Conservation (phyloP, 129 eudicot species). For the Glebionis coronaria region DNA sequence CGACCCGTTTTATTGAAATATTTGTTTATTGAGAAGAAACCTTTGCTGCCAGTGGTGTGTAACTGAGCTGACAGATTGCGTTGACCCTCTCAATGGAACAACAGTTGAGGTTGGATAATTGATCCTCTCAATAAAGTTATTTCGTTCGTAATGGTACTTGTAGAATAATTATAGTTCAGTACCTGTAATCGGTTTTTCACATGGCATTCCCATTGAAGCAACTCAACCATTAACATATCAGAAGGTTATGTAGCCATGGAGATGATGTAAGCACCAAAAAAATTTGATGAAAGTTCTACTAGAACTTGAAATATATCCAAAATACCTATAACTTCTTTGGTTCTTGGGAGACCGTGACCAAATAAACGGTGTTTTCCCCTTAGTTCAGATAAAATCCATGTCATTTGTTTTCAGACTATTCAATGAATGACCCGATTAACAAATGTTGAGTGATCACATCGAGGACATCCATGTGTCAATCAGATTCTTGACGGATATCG, state of each 20-base stretch:
- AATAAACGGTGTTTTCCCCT: slow-evolving; percentile 86
- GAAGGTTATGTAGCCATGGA: slow-evolving; percentile 99
- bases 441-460: slow-evolving; percentile 93
- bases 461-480: slow-evolving; percentile 88
- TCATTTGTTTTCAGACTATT: slow-evolving; percentile 81
- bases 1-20: too few species aligned
- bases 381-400: slow-evolving; percentile 96
- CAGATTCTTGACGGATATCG: slow-evolving; percentile 97
- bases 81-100: too few species aligned
- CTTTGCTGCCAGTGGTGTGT: too few species aligned
- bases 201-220: slow-evolving; percentile 92
- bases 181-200: slow-evolving; percentile 76
- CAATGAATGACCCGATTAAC: slow-evolving; percentile 83
- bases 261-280: slow-evolving; percentile 98
- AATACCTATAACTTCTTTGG: slow-evolving; percentile 90
- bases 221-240: slow-evolving; percentile 92
- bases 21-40: too few species aligned
- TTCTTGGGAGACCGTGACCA: slow-evolving; percentile 87
- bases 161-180: too few species aligned
- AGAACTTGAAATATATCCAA: slow-evolving; percentile 75
- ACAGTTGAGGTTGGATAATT: too few species aligned
- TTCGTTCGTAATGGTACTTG: too few species aligned
- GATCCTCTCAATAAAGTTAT: too few species aligned
- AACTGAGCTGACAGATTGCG: too few species aligned
- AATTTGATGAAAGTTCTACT: slow-evolving; percentile 88